Conservation (phyloP, 1,284 basidiomycete species). For the Heliocybe sulcata region DNA sequence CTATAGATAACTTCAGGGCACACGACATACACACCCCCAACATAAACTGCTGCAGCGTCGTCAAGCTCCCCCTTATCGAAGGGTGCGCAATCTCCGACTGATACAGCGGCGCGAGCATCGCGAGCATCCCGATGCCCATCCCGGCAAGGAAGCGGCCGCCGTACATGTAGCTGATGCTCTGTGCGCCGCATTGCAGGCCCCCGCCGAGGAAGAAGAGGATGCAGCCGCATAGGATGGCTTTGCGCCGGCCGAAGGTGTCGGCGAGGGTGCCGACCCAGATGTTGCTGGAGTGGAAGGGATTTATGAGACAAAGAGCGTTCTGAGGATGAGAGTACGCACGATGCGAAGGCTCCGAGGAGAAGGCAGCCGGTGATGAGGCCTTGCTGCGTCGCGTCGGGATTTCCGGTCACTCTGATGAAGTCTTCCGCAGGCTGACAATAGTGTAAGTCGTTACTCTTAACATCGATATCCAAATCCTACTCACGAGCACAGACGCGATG, state of each 20-base stretch:
- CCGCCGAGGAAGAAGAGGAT: constrained; percentile 44
- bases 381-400: constrained; percentile 24
- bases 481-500: constrained; percentile 30
- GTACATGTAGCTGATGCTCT: constrained; percentile 52
- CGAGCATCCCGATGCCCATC: constrained; percentile 42
- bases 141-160: constrained; percentile 56
- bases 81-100: constrained; percentile 59
- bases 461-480: constrained; percentile 26
- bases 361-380: constrained; percentile 32
- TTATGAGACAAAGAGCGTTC: constrained; percentile 3
- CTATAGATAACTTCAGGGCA: no score
- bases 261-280: constrained; percentile 14
- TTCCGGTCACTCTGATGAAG: constrained; percentile 19
- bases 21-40: constrained; percentile 22
- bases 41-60: constrained; percentile 54
- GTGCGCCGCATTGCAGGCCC: constrained; percentile 40
- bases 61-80: constrained; percentile 52
- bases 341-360: constrained; percentile 24
- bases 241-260: constrained; percentile 17
- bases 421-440: constrained; percentile 16
- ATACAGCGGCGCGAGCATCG: constrained; percentile 54
- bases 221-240: constrained; percentile 26
- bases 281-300: constrained; percentile 19
- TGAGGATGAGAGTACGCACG: constrained; percentile 7
- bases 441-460: constrained; percentile 2